Evolutionary conservation across 2,329 filamentous ascomycete genomes (phyloP).

Genomic region (Pseudocercospora vitis): DNA sequence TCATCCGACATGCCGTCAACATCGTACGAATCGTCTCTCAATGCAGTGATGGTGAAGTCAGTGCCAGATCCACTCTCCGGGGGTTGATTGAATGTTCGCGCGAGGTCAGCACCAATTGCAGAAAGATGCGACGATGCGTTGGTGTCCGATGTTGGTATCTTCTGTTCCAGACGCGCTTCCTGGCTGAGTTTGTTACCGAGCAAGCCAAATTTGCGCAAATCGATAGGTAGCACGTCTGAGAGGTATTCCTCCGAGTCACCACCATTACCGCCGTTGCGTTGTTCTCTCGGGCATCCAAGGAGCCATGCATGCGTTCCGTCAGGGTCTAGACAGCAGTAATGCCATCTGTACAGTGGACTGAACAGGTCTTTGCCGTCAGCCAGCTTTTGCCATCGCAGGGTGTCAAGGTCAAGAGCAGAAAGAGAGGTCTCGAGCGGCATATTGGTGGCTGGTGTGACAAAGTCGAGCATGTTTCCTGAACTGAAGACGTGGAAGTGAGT

Average conservation of each 20-base stretch:
- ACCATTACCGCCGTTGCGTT: slow-evolving; percentile 65
- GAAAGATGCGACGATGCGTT: slow-evolving; percentile 53
- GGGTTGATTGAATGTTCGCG: slow-evolving; percentile 80
- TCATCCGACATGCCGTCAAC: slow-evolving; percentile 66
- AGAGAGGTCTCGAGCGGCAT: slow-evolving; percentile 87
- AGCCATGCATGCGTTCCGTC: slow-evolving; percentile 96
- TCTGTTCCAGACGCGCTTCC: slow-evolving; percentile 40
- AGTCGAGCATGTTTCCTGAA: slow-evolving; percentile 87
- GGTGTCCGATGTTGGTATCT: slow-evolving; percentile 55
- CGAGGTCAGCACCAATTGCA: slow-evolving; percentile 80
- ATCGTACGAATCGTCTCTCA: slow-evolving; percentile 63
- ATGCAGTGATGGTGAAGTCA: slow-evolving; percentile 88
- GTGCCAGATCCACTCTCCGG: slow-evolving; percentile 82
- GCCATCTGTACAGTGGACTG: slow-evolving; percentile 89
- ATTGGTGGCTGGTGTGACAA: slow-evolving; percentile 87
- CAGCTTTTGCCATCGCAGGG: slow-evolving; percentile 89
- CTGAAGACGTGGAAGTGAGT: slow-evolving; percentile 96
- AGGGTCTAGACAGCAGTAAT: slow-evolving; percentile 95
- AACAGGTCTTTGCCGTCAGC: slow-evolving; percentile 95
- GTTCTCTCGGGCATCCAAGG: slow-evolving; percentile 83
- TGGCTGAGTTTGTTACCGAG: slow-evolving; percentile 68
- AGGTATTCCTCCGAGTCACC: slow-evolving; percentile 80
- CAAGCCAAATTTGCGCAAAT: slow-evolving; percentile 86
- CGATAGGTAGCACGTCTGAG: slow-evolving; percentile 90
- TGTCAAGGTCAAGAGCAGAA: slow-evolving; percentile 82